Percentiles rank a stretch among this genome's conserved stretches.
These are phyloP conservation scores for Bertia moriformis DNA, from an alignment of 2,329 filamentous ascomycete genomes.

Conservation along the genomic window DNA sequence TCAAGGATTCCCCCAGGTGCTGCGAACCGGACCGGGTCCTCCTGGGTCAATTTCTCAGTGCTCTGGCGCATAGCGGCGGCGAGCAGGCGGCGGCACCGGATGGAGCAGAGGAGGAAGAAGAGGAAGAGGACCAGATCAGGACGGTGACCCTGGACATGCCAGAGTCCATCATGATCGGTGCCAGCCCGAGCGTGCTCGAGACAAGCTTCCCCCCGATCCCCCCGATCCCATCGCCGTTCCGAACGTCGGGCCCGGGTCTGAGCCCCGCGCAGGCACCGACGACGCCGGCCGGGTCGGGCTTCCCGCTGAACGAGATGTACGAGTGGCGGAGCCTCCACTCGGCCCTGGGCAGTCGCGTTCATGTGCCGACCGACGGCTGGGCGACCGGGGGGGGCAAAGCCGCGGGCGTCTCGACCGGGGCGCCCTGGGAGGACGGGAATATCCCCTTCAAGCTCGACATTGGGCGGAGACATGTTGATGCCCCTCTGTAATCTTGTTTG, in stretches of 20 bases:
- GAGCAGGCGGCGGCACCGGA: too few relatives aligned
- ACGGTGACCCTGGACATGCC: neutral
- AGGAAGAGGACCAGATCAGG: neutral
- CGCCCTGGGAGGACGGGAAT: neutral
- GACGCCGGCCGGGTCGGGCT: neutral
- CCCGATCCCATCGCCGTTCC: neutral
- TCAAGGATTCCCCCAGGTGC: neutral
- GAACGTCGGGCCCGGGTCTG: neutral
- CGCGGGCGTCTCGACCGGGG: too few relatives aligned
- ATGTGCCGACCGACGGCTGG: neutral
- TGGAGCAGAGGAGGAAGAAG: too few relatives aligned
- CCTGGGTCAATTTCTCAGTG: neutral
- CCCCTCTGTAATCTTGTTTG: neutral
- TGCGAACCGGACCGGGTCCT: neutral
- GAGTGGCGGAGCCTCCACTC: neutral
- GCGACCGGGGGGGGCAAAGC: neutral
- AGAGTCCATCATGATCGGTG: slow-evolving; percentile 10
- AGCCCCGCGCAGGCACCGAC: neutral
- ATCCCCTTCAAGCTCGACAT: neutral
- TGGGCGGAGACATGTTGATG: neutral
- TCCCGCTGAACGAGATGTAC: neutral
- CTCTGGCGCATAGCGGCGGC: neutral
- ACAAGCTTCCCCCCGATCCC: neutral
- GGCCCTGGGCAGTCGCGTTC: neutral
- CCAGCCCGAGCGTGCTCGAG: slow-evolving; percentile 12